Evolutionary conservation across 495 filamentous ascomycete species (phyloP), one percentile per base, ranked within the genome.

Genomic region (Aspergillus ellipticus): DNA sequence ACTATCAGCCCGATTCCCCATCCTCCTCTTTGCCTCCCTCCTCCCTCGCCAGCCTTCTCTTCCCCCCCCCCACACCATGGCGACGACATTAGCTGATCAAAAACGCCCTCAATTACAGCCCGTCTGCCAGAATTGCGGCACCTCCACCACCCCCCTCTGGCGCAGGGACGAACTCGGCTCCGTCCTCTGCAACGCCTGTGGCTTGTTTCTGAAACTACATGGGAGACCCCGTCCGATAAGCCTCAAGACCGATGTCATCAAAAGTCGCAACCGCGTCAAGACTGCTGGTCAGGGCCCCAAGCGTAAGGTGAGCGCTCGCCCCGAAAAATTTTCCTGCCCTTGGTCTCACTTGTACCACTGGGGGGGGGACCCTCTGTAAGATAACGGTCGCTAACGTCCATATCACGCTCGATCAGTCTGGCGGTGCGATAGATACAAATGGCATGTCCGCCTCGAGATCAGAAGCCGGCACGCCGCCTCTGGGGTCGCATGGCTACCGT

Each of bases 171-270:
- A 99, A 77, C 81, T 85, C 53, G 94, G 94, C 56, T 89, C 90
- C 2, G 92, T 99, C n/a, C 89, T 99, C 41, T 99, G 94, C 84
- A 99, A 99, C 74, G 94, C 95, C 41, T 99, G 95, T 70, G 95
- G 95, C 31, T 76, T 99, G 37, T 99, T 99, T 74, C 72, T 97
- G 62, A 99, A 99, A 78, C 85, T 99, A 57, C 94, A 99, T 62
- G 90, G 90, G 57, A 85, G 91, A 19, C 85, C 95, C 58, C 86
- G 94, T 50, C 95, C 95, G 65, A 96, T 96, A 72, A 92, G 87
- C 60, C 82, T 99, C 61, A 99, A 99, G 77, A 99, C 95, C 42
- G 95, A 99, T 78, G 92, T 97, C 56, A 99, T 99, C 75, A 99
- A 99, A 76, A 96, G 92, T 76, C 92, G 94, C 62, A 99, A 99